These are phyloP conservation scores for Blumeria hordei DNA, from an alignment of 2,329 filamentous ascomycete genomes.

Conservation along the genomic window DNA sequence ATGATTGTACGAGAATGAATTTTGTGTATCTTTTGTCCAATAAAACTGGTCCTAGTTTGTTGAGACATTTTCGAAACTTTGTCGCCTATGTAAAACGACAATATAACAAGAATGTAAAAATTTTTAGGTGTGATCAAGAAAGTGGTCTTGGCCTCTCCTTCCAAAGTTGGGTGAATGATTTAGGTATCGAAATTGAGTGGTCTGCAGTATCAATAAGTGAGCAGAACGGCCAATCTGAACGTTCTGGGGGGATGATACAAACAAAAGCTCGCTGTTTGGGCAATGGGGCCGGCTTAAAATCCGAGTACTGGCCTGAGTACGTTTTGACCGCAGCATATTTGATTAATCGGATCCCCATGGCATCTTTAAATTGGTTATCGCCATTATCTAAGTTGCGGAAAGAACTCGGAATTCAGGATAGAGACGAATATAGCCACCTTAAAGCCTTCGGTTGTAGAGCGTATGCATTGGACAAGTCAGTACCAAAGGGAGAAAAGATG, in stretches of 20 bases:
- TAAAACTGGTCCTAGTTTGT: background rate
- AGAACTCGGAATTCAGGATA: background rate
- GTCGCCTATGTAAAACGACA: background rate
- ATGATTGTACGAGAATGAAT: background rate
- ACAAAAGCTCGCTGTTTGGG: background rate
- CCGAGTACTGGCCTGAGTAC: background rate
- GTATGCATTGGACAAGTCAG: background rate
- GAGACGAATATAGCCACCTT: background rate
- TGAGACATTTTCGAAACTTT: background rate
- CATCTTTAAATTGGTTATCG: background rate
- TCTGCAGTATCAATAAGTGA: background rate
- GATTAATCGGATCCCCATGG: background rate
- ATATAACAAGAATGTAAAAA: background rate
- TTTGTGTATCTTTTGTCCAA: background rate
- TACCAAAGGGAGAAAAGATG: background rate
- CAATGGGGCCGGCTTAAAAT: background rate
- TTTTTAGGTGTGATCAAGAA: background rate
- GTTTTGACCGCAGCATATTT: background rate
- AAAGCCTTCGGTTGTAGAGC: background rate
- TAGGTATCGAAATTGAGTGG: background rate
- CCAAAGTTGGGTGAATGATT: background rate
- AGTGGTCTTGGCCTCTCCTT: background rate
- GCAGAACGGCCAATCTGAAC: background rate
- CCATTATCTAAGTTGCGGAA: background rate
- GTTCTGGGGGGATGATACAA: background rate